Evolutionary conservation across 2,329 filamentous ascomycete genomes (phyloP), one percentile per base, ranked within the genome.

Genomic region (Blastomyces percursus): DNA sequence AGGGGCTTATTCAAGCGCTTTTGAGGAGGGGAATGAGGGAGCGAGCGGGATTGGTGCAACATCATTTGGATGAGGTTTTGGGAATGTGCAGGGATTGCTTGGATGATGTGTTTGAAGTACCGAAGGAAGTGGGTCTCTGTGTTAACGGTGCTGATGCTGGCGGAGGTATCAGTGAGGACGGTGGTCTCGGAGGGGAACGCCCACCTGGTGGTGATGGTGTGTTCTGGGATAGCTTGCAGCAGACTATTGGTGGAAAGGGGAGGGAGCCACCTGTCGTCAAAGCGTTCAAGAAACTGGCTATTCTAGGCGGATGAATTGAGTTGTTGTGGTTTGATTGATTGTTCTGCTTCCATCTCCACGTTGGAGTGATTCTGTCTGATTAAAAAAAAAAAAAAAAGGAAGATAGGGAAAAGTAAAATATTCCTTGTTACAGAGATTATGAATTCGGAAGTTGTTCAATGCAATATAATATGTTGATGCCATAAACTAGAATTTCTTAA

Each of bases 11-110:
- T 0, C 86, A 89, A 66, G 91, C 88, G 0, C 78, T 97, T 63
- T 80, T 91, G 65, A 82, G 91, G 62, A 80, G 94, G 42, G 84
- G 84, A 24, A 97, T 97, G 94, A 82, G 89, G 54, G 94, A 97
- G 78, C 82, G 91, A 59, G 94, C 91, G 4, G 81, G 85, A 16
- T 88, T 90, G 7, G 84, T 96, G 2, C 88, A 94, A 74, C 81
- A 78, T 9, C 82, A 90, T 32, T 85, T 93, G 77, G 81, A 77
- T 5, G 90, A 94, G 66, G 87, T 97, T 0, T 77, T 90, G 11
- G 85, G 84, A 54, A 82, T 85, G 65, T 96, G 90, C 72, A 76
- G 76, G 66, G 79, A 77, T 8, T 87, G 88, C 52, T 80, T 91
- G 19, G 79, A 76, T 11, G 88, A 95, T 69, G 88, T 96, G 0